Conservation (phyloP, 169 alveolate species). For the Eimeria sp. region DNA sequence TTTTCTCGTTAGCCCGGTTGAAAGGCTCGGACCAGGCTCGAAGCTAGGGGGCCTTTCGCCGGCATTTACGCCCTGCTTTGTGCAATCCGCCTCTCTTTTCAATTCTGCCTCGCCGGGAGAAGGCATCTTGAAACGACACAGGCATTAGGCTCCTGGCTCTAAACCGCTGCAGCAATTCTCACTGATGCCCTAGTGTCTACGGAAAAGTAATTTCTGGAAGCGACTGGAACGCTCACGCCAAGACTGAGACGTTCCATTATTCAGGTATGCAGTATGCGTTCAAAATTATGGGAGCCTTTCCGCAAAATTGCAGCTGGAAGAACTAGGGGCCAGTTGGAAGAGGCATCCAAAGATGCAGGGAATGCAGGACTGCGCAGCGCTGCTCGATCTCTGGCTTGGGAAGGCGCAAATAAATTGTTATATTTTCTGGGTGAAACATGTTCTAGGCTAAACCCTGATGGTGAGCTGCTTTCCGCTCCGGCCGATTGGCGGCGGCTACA, state of each 20-base stretch:
- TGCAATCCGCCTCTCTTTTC: background rate
- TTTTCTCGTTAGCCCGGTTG: background rate
- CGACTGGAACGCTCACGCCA: constrained; percentile 12
- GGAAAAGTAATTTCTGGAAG: background rate
- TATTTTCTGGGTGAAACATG: background rate
- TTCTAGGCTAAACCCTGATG: background rate
- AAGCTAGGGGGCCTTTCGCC: background rate
- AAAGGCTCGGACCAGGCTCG: background rate
- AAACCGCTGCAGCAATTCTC: background rate
- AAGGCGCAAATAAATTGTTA: background rate
- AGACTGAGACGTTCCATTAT: background rate
- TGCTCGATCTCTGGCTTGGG: background rate
- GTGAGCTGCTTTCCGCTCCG: background rate
- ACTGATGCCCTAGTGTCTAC: background rate
- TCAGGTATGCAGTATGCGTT: background rate
- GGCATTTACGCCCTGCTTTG: background rate
- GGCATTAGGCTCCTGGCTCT: no score
- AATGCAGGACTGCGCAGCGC: background rate
- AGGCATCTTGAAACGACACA: background rate
- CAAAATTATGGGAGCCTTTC: background rate
- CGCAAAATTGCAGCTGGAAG: background rate
- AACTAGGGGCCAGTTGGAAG: background rate
- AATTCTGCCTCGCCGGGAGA: background rate
- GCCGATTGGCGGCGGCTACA: constrained; percentile 1
- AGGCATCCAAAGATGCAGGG: background rate